phyloP scores from a whole-genome alignment of 1,284 basidiomycete genomes.

The Malassezia pachydermatis region DNA sequence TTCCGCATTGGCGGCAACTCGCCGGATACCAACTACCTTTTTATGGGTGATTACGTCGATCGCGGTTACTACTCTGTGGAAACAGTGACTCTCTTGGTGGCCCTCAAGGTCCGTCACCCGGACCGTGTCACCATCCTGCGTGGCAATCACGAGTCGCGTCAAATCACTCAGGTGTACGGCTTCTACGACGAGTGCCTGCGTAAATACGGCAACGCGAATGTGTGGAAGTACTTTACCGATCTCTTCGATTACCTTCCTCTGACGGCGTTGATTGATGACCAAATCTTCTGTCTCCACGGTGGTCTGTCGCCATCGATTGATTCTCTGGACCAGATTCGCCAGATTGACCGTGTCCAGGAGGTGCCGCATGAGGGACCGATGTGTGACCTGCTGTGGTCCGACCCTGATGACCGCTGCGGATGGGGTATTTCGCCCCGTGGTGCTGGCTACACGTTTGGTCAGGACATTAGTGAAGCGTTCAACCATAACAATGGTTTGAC shows the following conservation, averaged over 20 bases:
- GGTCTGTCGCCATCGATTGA: slow-evolving; percentile 98
- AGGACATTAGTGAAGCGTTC: slow-evolving; percentile 95
- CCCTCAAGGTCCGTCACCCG: slow-evolving; percentile 92
- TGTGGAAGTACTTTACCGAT: slow-evolving; percentile 99
- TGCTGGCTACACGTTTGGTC: slow-evolving; percentile 97
- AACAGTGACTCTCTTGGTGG: slow-evolving; percentile 95
- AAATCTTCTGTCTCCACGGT: slow-evolving; percentile 98
- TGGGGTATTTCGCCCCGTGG: slow-evolving; percentile 99
- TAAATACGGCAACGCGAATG: slow-evolving; percentile 99
- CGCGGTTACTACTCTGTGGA: slow-evolving; percentile 99
- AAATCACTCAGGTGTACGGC: slow-evolving; percentile 99
- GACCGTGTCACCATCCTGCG: slow-evolving; percentile 96
- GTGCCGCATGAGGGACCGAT: slow-evolving; percentile 98
- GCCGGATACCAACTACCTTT: slow-evolving; percentile 98
- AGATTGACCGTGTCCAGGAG: slow-evolving; percentile 96
- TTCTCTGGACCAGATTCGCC: slow-evolving; percentile 95
- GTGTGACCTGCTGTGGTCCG: slow-evolving; percentile 98
- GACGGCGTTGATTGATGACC: slow-evolving; percentile 94
- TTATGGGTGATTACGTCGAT: slow-evolving; percentile 99
- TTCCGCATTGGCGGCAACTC: slow-evolving; percentile 99
- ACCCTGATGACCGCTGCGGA: slow-evolving; percentile 96
- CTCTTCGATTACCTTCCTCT: slow-evolving; percentile 95
- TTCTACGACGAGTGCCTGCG: slow-evolving; percentile 99
- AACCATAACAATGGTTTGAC: slow-evolving; percentile 99
- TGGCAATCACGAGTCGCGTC: slow-evolving; percentile 95